Evolutionary conservation across 2,329 filamentous ascomycete genomes (phyloP), one percentile per base, ranked within the genome.

Genomic region (Alternaria conjuncta): DNA sequence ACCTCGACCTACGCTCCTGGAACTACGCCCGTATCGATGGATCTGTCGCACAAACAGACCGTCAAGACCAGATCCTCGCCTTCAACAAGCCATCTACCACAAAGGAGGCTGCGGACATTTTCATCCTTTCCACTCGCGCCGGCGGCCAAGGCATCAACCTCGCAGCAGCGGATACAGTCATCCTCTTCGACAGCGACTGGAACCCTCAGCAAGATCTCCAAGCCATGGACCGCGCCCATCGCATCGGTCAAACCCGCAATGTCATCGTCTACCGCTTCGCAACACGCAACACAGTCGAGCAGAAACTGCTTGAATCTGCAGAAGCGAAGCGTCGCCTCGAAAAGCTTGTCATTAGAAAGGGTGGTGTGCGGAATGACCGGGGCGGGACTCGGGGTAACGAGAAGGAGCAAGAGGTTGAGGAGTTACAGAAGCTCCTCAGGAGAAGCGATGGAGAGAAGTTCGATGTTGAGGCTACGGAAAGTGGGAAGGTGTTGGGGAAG

Each of bases 151-250:
- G 95, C 54, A 98, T 98, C 84, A 98, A 97, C 74, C 88, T 98
- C 0, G 93, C 93, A 0, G 90, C 90, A 1, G 95, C 95, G 0
- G 95, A 98, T 71, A 97, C 95, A 0, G 95, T 97, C 11, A 91
- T 98, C 49, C 84, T 98, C 0, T 98, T 96, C 71, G 95, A 98
- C 79, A 89, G 86, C 10, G 89, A 97, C 73, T 97, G 95, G 89
- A 99, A 99, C 72, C 96, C 96, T 0, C 96, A 99, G 78, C 95
- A 97, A 76, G 96, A 99, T 78, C 85, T 99, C 0, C 96, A 99
- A 76, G 96, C 96, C 0, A 96, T 98, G 80, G 96, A 99, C 75
- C 92, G 96, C 6, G 94, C 93, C 1, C 96, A 99, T 77, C 89
- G 96, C 12, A 98, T 99, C 66, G 96, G 96, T 0, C 96, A 99